Evolutionary conservation across 1,284 basidiomycete genomes (phyloP).

Genomic region (Moesziomyces parantarcticus): DNA sequence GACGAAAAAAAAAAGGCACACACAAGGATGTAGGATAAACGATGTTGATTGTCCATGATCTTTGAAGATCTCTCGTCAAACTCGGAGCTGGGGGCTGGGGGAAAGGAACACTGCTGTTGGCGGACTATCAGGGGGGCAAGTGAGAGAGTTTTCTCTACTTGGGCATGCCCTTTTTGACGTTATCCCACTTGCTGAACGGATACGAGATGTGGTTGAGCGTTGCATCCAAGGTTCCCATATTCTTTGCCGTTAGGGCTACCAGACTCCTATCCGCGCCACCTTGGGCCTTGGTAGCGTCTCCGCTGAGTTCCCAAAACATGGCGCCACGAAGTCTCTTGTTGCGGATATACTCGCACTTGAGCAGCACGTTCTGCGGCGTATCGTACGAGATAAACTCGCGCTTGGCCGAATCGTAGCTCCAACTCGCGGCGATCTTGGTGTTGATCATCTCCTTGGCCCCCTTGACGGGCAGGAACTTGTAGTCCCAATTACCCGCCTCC

Average conservation of each 20-base stretch:
- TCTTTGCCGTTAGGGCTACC: conserved; percentile 30
- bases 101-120: too few relatives aligned
- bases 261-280: conserved; percentile 49
- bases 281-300: conserved; percentile 58
- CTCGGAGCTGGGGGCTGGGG: too few relatives aligned
- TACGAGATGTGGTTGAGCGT: conserved; percentile 77
- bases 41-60: too few relatives aligned
- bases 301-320: conserved; percentile 74
- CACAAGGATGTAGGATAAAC: neutral
- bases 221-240: conserved; percentile 68
- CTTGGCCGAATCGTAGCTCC: conserved; percentile 77
- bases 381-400: conserved; percentile 85
- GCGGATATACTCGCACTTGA: conserved; percentile 81
- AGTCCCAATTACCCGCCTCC: conserved; percentile 73
- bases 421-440: conserved; percentile 76
- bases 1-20: neutral
- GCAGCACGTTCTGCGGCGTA: conserved; percentile 75
- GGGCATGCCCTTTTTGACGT: conserved; percentile 52
- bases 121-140: too few relatives aligned
- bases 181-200: conserved; percentile 70
- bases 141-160: neutral
- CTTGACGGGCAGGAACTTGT: conserved; percentile 79
- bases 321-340: conserved; percentile 78
- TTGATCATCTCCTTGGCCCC: conserved; percentile 78
- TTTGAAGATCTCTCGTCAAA: too few relatives aligned